These are phyloP conservation scores for Penicillium ochrochloron DNA, from an alignment of 495 filamentous ascomycete species.

Conservation along the genomic window DNA sequence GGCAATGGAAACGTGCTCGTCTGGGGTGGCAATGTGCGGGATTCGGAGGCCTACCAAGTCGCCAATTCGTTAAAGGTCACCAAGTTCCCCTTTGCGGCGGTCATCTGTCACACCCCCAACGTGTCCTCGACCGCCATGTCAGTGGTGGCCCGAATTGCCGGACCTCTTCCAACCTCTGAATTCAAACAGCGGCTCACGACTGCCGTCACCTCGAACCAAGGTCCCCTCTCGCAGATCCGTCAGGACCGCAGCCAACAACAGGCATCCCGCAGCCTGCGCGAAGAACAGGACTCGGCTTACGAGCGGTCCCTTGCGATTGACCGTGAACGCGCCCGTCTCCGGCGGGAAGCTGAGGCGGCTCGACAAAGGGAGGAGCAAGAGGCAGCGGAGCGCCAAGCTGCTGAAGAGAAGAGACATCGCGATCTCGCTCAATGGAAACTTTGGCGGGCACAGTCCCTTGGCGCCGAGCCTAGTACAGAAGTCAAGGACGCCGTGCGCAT, in stretches of 20 bases:
- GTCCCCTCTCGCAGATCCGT: conserved; percentile 69
- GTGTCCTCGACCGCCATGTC: conserved; percentile 86
- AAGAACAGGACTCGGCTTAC: conserved; percentile 89
- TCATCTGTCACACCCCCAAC: conserved; percentile 82
- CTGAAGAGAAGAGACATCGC: conserved; percentile 58
- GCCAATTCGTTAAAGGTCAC: conserved; percentile 79
- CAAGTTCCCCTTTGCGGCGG: conserved; percentile 86
- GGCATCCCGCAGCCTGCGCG: conserved; percentile 72
- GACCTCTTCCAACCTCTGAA: conserved; percentile 65
- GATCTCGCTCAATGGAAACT: conserved; percentile 73
- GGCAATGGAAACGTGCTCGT: conserved; percentile 72
- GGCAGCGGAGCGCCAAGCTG: conserved; percentile 64
- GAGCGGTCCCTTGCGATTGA: conserved; percentile 88
- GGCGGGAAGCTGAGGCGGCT: conserved; percentile 73
- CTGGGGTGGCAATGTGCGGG: conserved; percentile 90
- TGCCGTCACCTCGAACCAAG: conserved; percentile 70
- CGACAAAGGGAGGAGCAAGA: conserved; percentile 65
- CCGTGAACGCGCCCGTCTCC: conserved; percentile 75
- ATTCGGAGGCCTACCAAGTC: conserved; percentile 93
- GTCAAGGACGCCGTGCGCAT: conserved; percentile 76
- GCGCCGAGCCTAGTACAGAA: conserved; percentile 66
- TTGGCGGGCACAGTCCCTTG: conserved; percentile 74
- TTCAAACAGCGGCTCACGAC: conserved; percentile 73
- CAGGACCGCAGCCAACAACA: conserved; percentile 75
- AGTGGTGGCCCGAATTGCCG: conserved; percentile 73